A percentile compares a stretch with the other conserved stretches of the same genome.
phyloP scores from a whole-genome alignment of 768 basidiomycete species.

The Hemileccinum rubropunctum region DNA sequence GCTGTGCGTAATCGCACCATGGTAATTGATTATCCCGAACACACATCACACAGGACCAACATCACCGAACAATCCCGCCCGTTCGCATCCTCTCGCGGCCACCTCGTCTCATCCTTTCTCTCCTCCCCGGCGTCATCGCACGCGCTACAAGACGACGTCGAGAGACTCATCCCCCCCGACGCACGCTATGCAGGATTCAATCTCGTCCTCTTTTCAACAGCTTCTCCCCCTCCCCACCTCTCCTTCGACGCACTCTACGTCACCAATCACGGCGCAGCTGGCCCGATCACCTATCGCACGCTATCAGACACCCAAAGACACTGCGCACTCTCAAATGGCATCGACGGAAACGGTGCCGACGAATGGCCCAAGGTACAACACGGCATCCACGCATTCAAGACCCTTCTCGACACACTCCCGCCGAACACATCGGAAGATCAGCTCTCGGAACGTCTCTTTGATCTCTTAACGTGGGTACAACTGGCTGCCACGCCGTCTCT shows the following conservation, averaged over 20 bases:
- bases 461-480: constrained; percentile 62
- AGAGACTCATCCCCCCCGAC: constrained; percentile 48
- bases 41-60: constrained; percentile 59
- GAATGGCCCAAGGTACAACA: constrained; percentile 75
- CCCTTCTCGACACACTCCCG: constrained; percentile 38
- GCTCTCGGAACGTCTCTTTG: constrained; percentile 59
- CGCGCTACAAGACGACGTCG: constrained; percentile 26
- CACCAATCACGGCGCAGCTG: constrained; percentile 73
- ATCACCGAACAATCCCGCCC: constrained; percentile 64
- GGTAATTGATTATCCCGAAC: background rate
- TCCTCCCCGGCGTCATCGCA: constrained; percentile 45
- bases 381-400: constrained; percentile 48
- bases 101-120: constrained; percentile 66
- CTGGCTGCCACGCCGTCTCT: constrained; percentile 4
- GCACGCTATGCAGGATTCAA: constrained; percentile 78
- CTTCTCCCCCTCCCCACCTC: constrained; percentile 36
- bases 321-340: constrained; percentile 71
- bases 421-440: constrained; percentile 45
- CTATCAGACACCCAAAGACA: constrained; percentile 48
- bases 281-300: constrained; percentile 49
- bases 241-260: constrained; percentile 54
- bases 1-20: constrained; percentile 47
- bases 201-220: constrained; percentile 53
- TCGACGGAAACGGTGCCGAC: constrained; percentile 58
- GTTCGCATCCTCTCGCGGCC: constrained; percentile 63